Evolutionary conservation across 164 flowering plant species (phyloP).

Genomic region (Stephania cephalantha): DNA sequence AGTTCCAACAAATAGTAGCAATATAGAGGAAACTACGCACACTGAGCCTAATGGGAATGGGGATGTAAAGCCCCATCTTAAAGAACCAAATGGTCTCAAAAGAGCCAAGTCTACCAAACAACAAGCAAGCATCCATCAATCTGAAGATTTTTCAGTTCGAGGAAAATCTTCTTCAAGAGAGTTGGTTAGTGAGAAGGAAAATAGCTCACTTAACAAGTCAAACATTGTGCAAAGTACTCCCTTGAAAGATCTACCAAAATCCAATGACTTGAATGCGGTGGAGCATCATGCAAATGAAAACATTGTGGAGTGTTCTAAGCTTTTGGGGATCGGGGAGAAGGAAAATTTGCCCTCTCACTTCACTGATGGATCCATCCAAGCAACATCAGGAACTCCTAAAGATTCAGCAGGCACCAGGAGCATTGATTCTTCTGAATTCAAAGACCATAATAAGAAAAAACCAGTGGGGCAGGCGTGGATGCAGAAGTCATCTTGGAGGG

Average conservation of each 20-base stretch:
- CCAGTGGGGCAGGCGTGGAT: conserved; percentile 21
- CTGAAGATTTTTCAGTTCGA: conserved; percentile 42
- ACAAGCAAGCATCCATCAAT: conserved; percentile 7
- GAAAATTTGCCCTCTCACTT: conserved; percentile 5
- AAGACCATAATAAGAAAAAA: conserved; percentile 17
- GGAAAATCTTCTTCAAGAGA: conserved; percentile 65
- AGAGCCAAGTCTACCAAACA: conserved; percentile 21
- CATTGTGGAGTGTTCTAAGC: conserved; percentile 7
- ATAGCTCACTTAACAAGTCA: conserved; percentile 49
- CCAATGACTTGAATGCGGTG: conserved; percentile 1
- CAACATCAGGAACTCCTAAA: not conserved
- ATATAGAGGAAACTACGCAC: conserved; percentile 16
- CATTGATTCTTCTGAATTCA: conserved; percentile 5
- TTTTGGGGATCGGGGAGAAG: conserved; percentile 11
- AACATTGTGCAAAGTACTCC: conserved; percentile 34
- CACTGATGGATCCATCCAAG: not conserved
- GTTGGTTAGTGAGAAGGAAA: conserved; percentile 35
- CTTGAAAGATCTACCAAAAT: conserved; percentile 16
- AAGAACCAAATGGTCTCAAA: conserved; percentile 9
- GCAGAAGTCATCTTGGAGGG: conserved; percentile 57
- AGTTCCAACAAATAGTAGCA: conserved; percentile 11
- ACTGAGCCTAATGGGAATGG: conserved; percentile 16
- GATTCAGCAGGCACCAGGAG: not conserved
- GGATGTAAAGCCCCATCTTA: conserved; percentile 6
- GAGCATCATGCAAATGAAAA: conserved; percentile 8